phyloP scores from a whole-genome alignment of 331 rosid genomes.

The Erythrophleum ivorense region DNA sequence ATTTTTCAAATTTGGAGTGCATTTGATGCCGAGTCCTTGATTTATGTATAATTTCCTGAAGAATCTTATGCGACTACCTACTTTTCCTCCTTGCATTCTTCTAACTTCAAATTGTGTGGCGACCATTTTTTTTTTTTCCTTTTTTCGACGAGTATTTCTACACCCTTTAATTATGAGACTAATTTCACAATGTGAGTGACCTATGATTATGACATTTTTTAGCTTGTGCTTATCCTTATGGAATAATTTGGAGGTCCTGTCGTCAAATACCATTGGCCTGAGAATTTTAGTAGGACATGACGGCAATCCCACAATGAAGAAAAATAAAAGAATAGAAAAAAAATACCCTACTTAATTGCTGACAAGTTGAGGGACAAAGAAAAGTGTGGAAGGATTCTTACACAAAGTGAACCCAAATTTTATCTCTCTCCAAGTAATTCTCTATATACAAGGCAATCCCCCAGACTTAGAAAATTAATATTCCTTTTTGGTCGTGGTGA shows the following conservation, averaged over 20 bases:
- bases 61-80: neutral
- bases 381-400: conserved; percentile 6
- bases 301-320: neutral
- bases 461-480: conserved; percentile 27
- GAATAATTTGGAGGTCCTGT: neutral
- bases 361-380: neutral
- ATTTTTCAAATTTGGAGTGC: neutral
- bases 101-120: neutral
- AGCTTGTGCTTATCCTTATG: neutral
- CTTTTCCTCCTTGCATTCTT: neutral
- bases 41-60: neutral
- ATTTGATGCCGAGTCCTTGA: neutral
- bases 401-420: conserved; percentile 20
- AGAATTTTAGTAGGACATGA: neutral
- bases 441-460: neutral
- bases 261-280: conserved; percentile 2
- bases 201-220: neutral
- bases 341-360: neutral
- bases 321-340: neutral
- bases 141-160: no score
- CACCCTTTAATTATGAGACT: no score
- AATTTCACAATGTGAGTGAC: no score
- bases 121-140: no score
- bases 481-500: neutral
- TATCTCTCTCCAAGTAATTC: neutral